phyloP scores from a whole-genome alignment of 176 grass and related monocot genomes.

The Triticum dicoccoides region DNA sequence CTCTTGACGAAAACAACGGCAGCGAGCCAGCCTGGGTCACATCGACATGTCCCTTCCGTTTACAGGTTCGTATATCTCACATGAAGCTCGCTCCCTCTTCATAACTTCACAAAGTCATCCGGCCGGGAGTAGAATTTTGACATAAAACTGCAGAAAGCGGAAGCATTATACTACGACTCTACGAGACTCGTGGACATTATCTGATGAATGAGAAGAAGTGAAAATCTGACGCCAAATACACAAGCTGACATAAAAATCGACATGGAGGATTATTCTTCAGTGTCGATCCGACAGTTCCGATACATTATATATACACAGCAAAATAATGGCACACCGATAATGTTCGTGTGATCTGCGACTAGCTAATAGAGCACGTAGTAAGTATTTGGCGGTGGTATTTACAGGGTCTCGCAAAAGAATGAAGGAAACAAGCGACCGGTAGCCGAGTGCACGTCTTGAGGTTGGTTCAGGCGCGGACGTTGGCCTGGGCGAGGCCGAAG shows the following conservation, averaged over 20 bases:
- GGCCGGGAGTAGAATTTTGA: not conserved
- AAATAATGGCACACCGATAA: not conserved
- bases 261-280: not conserved
- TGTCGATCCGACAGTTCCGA: not conserved
- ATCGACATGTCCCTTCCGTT: not conserved
- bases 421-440: not conserved
- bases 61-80: not conserved
- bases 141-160: not conserved
- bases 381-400: not conserved
- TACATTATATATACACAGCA: not conserved
- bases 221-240: too few relatives aligned
- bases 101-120: not conserved
- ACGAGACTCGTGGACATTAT: not conserved
- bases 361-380: not conserved
- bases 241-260: not conserved
- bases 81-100: not conserved
- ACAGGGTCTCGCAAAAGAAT: conserved; percentile 18
- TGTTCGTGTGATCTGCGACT: not conserved
- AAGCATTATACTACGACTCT: not conserved
- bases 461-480: not conserved
- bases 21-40: not conserved
- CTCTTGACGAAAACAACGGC: not conserved
- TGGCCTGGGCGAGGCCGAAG: not conserved
- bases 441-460: too few relatives aligned
- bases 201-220: too few relatives aligned